Base-by-base conservation (phyloP, 2,329 filamentous ascomycete genomes). In the Trichoderma arundinaceum region DNA sequence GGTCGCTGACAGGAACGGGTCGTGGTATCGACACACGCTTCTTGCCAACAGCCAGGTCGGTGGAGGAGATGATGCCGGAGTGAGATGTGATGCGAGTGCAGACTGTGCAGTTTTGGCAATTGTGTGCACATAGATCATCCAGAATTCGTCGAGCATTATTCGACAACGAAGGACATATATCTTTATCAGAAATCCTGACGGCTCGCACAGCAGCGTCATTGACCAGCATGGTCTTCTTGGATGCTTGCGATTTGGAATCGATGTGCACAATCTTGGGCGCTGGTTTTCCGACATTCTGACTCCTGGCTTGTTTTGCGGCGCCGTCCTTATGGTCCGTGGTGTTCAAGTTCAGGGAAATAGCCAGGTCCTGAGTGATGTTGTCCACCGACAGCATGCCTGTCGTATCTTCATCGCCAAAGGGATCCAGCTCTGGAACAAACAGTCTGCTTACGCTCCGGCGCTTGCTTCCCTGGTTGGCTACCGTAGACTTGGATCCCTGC, bases 1-100 rank as follows among this genome's bases (percentile, higher is more conserved):
- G 87, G 74, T 88, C 85, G 0, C 88, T 89, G 63, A 90, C 86
- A 13, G 89, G 88, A 49, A 89, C 82, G 2, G 90, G 90, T 35
- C 86, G 88, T 35, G 86, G 77, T 52, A 90, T 83, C 52, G 82
- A 84, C 44, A 92, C 80, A 57, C 85, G 84, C 74, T 88, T 88
- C 74, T 87, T 85, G 68, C 78, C 79, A 15, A 72, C 70, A 12
- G 75, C 74, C 13, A 79, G 69, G 54, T 82, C 79, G 4, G 77
- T 70, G 6, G 76, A 69, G 3, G 78, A 78, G 22, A 80, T 66
- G 35, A 75, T 72, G 52, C 76, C 77, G n/a, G 75, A 76, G 66
- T 81, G 80, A 9, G 80, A 79, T 15, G 78, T 79, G 72, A 87
- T 84, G 35, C 85, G 83, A 38, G 78, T 79, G 76, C 86, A 88